Evolutionary conservation across 768 basidiomycete genomes (phyloP).

Genomic region (Termitomyces sp.): DNA sequence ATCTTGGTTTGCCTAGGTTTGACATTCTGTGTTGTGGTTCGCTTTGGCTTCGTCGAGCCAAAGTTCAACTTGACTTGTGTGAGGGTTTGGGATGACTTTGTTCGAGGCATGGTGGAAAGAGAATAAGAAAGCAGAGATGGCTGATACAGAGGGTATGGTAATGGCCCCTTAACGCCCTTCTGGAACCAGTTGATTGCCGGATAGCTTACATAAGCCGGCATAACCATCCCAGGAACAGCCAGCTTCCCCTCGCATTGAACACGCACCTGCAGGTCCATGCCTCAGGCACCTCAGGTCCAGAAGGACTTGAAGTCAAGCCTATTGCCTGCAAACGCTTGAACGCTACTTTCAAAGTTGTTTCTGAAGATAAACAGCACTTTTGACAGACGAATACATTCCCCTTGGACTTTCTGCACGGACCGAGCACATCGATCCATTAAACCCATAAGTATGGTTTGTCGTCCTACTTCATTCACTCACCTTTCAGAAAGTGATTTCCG

Average conservation of each 20-base stretch:
- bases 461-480: neutral
- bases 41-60: constrained; percentile 38
- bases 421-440: neutral
- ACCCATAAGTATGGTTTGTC: neutral
- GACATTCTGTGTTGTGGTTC: constrained; percentile 19
- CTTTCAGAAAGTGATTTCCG: neutral
- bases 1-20: constrained; percentile 17
- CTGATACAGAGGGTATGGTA: neutral
- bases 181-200: neutral
- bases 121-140: neutral
- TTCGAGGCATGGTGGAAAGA: neutral
- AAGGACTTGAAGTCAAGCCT: neutral
- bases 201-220: neutral
- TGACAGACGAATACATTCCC: neutral
- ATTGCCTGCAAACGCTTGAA: neutral
- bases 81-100: constrained; percentile 15
- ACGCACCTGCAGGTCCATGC: no score
- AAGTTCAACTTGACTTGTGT: constrained; percentile 45
- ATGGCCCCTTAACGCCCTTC: neutral
- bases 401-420: neutral
- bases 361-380: neutral
- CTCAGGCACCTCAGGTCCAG: neutral
- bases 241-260: no score
- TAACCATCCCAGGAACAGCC: no score
- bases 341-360: neutral